Evolutionary conservation across 306 rosid genomes (phyloP).

Genomic region (Lagenaria siceraria): DNA sequence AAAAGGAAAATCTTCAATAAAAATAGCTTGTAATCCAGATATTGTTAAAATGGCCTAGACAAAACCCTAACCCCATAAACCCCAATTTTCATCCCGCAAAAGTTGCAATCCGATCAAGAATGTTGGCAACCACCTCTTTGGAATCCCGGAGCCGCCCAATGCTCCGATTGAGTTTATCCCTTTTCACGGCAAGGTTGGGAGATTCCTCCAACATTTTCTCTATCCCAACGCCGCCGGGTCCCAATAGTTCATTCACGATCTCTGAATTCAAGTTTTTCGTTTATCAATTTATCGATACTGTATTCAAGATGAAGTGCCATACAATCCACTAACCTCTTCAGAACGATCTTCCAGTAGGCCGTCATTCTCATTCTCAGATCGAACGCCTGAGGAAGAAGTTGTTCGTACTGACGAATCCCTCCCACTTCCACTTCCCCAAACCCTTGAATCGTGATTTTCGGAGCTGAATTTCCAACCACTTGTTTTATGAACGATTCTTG

Average conservation of each 20-base stretch:
- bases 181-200: slow-evolving; percentile 23
- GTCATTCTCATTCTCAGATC: slow-evolving; percentile 39
- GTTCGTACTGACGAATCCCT: background rate
- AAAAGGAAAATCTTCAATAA: too few relatives aligned
- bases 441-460: slow-evolving; percentile 13
- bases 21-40: too few relatives aligned
- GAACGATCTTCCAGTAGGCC: slow-evolving; percentile 42
- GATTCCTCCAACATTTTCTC: slow-evolving; percentile 42
- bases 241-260: slow-evolving; percentile 14
- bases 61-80: too few relatives aligned
- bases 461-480: background rate
- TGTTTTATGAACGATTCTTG: slow-evolving; percentile 7
- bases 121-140: slow-evolving; percentile 9
- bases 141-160: slow-evolving; percentile 17
- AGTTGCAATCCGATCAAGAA: slow-evolving; percentile 26
- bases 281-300: slow-evolving; percentile 17
- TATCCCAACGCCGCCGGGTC: slow-evolving; percentile 18
- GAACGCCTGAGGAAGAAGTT: slow-evolving; percentile 21
- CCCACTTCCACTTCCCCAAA: slow-evolving; percentile 22
- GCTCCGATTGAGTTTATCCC: slow-evolving; percentile 23
- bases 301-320: slow-evolving; percentile 29
- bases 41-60: too few relatives aligned
- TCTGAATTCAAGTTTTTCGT: slow-evolving; percentile 27
- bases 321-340: slow-evolving; percentile 28
- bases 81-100: background rate